Percentiles rank a stretch among this genome's conserved stretches.
These are phyloP conservation scores for Barbatosphaeria neglecta DNA, from an alignment of 495 filamentous ascomycete genomes.

Conservation along the genomic window DNA sequence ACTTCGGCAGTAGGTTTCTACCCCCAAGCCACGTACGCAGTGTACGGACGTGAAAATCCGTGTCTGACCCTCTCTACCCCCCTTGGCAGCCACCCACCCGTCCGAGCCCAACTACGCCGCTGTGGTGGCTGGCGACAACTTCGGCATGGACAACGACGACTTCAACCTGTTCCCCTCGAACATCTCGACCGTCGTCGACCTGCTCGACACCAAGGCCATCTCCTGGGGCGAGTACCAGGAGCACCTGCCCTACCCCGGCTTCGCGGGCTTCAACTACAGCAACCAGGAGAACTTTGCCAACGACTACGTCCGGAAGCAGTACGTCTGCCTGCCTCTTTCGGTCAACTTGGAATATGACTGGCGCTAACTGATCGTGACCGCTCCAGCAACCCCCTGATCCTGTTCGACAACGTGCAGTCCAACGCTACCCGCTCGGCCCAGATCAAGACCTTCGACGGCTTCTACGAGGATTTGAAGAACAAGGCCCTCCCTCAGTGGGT, in stretches of 20 bases:
- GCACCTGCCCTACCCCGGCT: slow-evolving; percentile 56
- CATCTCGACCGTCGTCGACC: slow-evolving; percentile 55
- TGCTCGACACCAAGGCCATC: slow-evolving; percentile 57
- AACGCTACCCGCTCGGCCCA: slow-evolving; percentile 37
- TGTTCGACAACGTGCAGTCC: slow-evolving; percentile 40
- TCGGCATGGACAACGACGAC: slow-evolving; percentile 57
- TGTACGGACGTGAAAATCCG: too few relatives aligned
- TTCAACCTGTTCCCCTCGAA: slow-evolving; percentile 46
- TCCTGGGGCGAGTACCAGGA: slow-evolving; percentile 63
- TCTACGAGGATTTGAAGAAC: slow-evolving; percentile 38
- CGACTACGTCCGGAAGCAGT: slow-evolving; percentile 35
- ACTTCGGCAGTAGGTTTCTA: slow-evolving; percentile 31
- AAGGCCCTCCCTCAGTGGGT: slow-evolving; percentile 44
- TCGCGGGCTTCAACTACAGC: slow-evolving; percentile 40
- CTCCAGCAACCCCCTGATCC: slow-evolving; percentile 36
- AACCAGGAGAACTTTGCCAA: slow-evolving; percentile 27
- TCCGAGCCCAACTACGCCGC: slow-evolving; percentile 63
- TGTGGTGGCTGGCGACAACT: slow-evolving; percentile 50
- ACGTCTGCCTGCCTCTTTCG: not conserved
- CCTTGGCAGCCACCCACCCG: slow-evolving; percentile 42
- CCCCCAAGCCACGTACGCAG: not conserved
- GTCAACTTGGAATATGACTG: not conserved
- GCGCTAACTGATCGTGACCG: not conserved
- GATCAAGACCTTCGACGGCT: slow-evolving; percentile 49
- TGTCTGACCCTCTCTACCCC: too few relatives aligned